A percentile compares a stretch with the other conserved stretches of the same genome.
Evolutionary conservation across 768 basidiomycete species (phyloP).

Genomic region (Kwoniella shandongensis): DNA sequence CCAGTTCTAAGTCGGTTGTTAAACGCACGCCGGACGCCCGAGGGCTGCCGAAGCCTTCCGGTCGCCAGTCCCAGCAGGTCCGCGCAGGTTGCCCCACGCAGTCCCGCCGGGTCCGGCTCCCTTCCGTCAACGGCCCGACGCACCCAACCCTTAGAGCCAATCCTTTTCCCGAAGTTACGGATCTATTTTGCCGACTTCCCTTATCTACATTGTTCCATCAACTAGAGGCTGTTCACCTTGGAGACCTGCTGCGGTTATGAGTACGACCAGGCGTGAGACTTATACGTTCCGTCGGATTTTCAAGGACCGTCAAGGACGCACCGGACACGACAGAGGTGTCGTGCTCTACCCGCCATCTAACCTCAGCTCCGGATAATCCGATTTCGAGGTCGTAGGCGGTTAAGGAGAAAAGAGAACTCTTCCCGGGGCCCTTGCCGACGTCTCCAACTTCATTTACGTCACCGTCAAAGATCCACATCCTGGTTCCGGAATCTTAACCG

Average conservation of each 20-base stretch:
- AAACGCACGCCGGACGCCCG: conserved; percentile 64
- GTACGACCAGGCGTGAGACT: conserved; percentile 71
- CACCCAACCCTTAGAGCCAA: conserved; percentile 77
- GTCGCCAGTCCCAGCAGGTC: conserved; percentile 56
- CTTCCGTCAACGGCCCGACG: conserved; percentile 74
- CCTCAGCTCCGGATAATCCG: conserved; percentile 73
- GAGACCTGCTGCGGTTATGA: conserved; percentile 74
- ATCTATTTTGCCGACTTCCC: conserved; percentile 79
- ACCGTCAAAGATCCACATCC: conserved; percentile 62
- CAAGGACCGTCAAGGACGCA: conserved; percentile 74
- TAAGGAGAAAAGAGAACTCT: conserved; percentile 79
- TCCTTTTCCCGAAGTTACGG: conserved; percentile 67
- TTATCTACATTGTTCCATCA: conserved; percentile 77
- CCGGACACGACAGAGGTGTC: conserved; percentile 70
- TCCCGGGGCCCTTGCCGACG: conserved; percentile 68
- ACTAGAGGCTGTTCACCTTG: conserved; percentile 80
- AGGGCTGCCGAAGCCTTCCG: conserved; percentile 62
- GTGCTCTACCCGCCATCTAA: conserved; percentile 71
- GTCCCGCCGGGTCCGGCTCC: conserved; percentile 69
- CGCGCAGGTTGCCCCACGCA: conserved; percentile 62
- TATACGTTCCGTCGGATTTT: conserved; percentile 75
- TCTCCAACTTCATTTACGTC: conserved; percentile 67
- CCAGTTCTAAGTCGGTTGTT: conserved; percentile 74
- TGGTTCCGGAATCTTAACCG: conserved; percentile 76
- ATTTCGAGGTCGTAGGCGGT: conserved; percentile 72